Evolutionary conservation across 495 filamentous ascomycete species (phyloP).

Genomic region (Neurospora sublineolata): DNA sequence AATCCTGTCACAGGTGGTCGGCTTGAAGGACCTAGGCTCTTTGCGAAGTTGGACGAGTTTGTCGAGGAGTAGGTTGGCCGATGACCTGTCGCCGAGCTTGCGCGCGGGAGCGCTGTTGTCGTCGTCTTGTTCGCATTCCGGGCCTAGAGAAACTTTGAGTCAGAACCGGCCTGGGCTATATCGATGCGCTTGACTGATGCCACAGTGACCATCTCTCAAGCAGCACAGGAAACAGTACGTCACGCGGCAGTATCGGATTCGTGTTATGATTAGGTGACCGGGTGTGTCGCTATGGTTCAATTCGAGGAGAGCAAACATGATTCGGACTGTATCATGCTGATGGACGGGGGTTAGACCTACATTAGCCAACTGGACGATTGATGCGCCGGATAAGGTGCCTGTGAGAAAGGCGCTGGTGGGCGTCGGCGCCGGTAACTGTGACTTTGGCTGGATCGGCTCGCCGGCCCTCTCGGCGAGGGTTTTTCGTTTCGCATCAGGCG

Average conservation of each 20-base stretch:
- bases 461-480: conserved; percentile 46
- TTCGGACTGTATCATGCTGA: neutral
- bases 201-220: neutral
- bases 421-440: conserved; percentile 7
- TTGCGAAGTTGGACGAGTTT: conserved; percentile 34
- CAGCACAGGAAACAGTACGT: neutral
- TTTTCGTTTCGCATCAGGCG: conserved; percentile 46
- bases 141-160: neutral
- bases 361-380: conserved; percentile 10
- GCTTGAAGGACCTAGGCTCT: conserved; percentile 41
- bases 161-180: neutral
- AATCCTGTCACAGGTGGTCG: conserved; percentile 36
- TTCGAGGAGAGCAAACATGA: neutral
- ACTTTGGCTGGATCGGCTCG: conserved; percentile 27
- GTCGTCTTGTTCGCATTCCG: neutral
- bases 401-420: neutral
- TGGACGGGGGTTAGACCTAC: conserved; percentile 3
- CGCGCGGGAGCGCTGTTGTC: neutral
- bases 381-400: conserved; percentile 11
- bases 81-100: neutral
- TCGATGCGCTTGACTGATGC: neutral
- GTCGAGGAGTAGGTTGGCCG: conserved; percentile 19
- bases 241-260: neutral
- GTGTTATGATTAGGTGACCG: neutral
- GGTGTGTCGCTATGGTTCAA: neutral